These are phyloP conservation scores for Scedosporium aurantiacum DNA, from an alignment of 2,329 filamentous ascomycete genomes.

Conservation along the genomic window DNA sequence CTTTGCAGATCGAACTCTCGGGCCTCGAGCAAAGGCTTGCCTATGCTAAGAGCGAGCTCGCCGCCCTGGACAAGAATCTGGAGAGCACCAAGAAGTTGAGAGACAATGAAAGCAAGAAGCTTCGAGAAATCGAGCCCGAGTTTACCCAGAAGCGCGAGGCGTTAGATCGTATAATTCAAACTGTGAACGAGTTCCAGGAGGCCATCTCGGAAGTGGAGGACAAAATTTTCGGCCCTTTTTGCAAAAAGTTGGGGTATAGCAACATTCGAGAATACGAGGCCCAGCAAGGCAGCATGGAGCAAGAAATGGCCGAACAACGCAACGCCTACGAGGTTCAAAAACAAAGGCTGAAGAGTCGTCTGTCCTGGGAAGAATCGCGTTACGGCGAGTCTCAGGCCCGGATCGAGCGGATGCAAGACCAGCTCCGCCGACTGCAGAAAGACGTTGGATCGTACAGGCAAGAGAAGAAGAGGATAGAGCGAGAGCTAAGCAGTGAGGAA, in stretches of 20 bases:
- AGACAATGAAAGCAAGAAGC: constrained; percentile 58
- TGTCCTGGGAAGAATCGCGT: constrained; percentile 45
- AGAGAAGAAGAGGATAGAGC: constrained; percentile 65
- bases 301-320: constrained; percentile 79
- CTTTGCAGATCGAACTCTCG: constrained; percentile 65
- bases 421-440: constrained; percentile 53
- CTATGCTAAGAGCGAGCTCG: constrained; percentile 64
- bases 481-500: constrained; percentile 58
- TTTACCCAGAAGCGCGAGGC: constrained; percentile 60
- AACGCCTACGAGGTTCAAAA: constrained; percentile 79
- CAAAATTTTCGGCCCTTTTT: constrained; percentile 76
- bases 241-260: constrained; percentile 71
- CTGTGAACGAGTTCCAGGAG: constrained; percentile 40
- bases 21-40: constrained; percentile 68
- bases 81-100: constrained; percentile 75
- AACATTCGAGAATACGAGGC: constrained; percentile 90
- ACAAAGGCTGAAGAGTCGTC: constrained; percentile 54
- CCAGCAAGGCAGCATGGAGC: constrained; percentile 83
- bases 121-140: constrained; percentile 68
- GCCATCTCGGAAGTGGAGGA: constrained; percentile 78
- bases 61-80: constrained; percentile 70
- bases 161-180: constrained; percentile 45
- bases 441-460: constrained; percentile 60
- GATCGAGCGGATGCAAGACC: constrained; percentile 55
- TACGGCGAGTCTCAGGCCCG: constrained; percentile 52